Evolutionary conservation across 2,329 filamentous ascomycete species (phyloP).

Genomic region (Alternaria sp.): DNA sequence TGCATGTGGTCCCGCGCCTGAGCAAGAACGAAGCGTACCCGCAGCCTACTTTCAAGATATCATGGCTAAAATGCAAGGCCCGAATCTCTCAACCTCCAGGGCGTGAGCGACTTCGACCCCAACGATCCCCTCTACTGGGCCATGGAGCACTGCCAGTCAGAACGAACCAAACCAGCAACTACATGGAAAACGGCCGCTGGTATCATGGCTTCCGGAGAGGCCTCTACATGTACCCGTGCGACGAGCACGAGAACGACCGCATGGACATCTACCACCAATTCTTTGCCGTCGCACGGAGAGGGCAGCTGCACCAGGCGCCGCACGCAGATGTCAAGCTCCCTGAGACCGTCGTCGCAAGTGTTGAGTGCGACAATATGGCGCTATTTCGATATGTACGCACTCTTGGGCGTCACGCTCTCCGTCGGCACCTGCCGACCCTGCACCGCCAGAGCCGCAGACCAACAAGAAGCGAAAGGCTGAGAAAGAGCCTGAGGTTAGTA

Average conservation of each 20-base stretch:
- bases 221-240: slow-evolving; percentile 78
- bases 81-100: slow-evolving; percentile 81
- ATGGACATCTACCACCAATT: slow-evolving; percentile 84
- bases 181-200: slow-evolving; percentile 69
- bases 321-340: background rate
- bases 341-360: background rate
- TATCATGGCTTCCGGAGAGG: slow-evolving; percentile 73
- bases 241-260: slow-evolving; percentile 77
- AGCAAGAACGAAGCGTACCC: slow-evolving; percentile 27
- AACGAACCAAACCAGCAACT: slow-evolving; percentile 52
- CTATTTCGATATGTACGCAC: background rate
- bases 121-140: slow-evolving; percentile 80
- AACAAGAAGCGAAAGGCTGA: background rate
- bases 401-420: too few relatives aligned
- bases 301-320: slow-evolving; percentile 56
- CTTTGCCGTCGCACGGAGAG: slow-evolving; percentile 69
- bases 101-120: slow-evolving; percentile 81
- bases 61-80: slow-evolving; percentile 45
- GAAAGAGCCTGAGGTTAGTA: background rate
- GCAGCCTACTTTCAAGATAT: slow-evolving; percentile 45
- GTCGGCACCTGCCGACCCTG: too few relatives aligned
- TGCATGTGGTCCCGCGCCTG: slow-evolving; percentile 36
- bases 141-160: slow-evolving; percentile 67
- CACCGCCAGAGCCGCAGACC: background rate
- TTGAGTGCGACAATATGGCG: background rate